phyloP scores from a whole-genome alignment of 1,139 yeast species.

The Saccharomyces hybrid region DNA sequence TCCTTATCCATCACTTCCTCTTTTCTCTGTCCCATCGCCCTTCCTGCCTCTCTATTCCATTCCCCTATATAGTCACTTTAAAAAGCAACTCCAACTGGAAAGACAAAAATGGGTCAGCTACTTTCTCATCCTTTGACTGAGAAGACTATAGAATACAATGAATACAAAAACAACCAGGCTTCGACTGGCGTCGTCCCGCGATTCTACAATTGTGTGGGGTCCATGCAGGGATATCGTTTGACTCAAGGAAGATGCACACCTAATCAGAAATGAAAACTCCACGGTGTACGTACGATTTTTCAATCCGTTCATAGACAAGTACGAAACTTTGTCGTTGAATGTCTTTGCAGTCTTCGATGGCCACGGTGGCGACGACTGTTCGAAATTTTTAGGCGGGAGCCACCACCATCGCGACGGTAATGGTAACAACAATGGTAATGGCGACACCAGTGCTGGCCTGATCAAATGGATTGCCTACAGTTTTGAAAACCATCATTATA shows the following conservation, averaged over 20 bases:
- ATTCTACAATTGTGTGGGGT: slow-evolving; percentile 56
- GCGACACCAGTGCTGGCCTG: slow-evolving; percentile 19
- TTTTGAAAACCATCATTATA: slow-evolving; percentile 29
- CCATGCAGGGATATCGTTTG: slow-evolving; percentile 73
- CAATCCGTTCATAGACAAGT: slow-evolving; percentile 26
- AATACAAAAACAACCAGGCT: slow-evolving; percentile 25
- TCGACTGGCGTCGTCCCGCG: slow-evolving; percentile 14
- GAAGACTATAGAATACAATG: slow-evolving; percentile 45
- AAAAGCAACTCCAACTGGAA: neutral
- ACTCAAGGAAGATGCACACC: slow-evolving; percentile 77
- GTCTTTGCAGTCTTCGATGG: slow-evolving; percentile 75
- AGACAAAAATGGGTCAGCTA: slow-evolving; percentile 56
- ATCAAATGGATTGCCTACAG: slow-evolving; percentile 27
- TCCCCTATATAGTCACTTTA: neutral
- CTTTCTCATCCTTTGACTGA: slow-evolving; percentile 71
- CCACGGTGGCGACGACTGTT: slow-evolving; percentile 64
- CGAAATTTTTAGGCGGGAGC: slow-evolving; percentile 46
- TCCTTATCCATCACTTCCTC: neutral
- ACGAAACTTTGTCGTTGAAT: slow-evolving; percentile 36
- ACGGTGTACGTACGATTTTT: slow-evolving; percentile 26
- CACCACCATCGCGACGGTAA: slow-evolving; percentile 35
- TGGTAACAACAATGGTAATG: slow-evolving; percentile 29
- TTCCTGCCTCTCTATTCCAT: neutral
- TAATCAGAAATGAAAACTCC: slow-evolving; percentile 31
- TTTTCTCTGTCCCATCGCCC: neutral